These are phyloP conservation scores for Lactarius deliciosus DNA, from an alignment of 768 basidiomycete species.

Conservation along the genomic window DNA sequence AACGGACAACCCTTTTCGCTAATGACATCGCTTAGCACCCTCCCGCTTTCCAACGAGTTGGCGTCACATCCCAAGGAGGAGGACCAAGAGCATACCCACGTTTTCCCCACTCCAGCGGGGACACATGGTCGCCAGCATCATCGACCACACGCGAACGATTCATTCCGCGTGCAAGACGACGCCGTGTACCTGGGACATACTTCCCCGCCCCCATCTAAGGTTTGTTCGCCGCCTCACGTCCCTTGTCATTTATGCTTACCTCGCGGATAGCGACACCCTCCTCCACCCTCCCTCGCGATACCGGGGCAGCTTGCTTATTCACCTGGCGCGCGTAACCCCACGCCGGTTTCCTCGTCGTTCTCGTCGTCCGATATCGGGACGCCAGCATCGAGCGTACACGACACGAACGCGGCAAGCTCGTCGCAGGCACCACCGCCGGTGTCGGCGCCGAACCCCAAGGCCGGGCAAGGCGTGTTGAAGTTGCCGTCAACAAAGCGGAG, in stretches of 20 bases:
- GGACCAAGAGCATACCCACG: background rate
- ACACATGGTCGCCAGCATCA: conserved; percentile 13
- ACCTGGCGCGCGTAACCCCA: conserved; percentile 7
- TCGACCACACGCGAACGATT: conserved; percentile 6
- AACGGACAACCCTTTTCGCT: conserved; percentile 13
- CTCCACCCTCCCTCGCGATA: conserved; percentile 19
- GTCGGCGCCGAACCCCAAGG: conserved; percentile 21
- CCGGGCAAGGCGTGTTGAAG: conserved; percentile 26
- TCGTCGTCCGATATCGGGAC: conserved; percentile 23
- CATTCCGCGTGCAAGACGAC: conserved; percentile 23
- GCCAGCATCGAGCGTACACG: conserved; percentile 22
- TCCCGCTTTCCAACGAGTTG: conserved; percentile 8
- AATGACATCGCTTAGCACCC: conserved; percentile 6
- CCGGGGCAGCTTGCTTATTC: conserved; percentile 9
- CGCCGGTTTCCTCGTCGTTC: conserved; percentile 18
- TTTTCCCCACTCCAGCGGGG: background rate
- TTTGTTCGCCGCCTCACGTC: conserved; percentile 19
- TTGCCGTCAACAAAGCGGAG: conserved; percentile 23
- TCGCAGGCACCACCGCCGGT: background rate
- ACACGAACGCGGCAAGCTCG: background rate
- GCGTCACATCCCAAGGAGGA: conserved; percentile 19
- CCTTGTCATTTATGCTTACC: conserved; percentile 11
- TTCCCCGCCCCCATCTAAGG: conserved; percentile 15
- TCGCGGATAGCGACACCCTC: conserved; percentile 18
- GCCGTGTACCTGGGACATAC: conserved; percentile 22